Conservation (phyloP, 1,284 basidiomycete species). For the Cryptococcus amylolentus region DNA sequence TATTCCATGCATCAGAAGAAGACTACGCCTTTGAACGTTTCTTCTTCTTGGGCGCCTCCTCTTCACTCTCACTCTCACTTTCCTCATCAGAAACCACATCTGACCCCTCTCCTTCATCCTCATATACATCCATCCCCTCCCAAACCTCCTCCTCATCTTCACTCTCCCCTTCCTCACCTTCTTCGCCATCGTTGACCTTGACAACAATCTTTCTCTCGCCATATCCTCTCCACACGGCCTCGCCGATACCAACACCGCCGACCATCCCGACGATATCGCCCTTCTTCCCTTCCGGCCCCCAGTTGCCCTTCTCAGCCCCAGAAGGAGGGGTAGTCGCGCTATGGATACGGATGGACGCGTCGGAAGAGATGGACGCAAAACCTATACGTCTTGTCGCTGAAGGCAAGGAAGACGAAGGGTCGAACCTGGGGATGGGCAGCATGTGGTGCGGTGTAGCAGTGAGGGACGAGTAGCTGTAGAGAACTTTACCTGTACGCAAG, state of each 20-base stretch:
- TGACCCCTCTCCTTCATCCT: constrained; percentile 15
- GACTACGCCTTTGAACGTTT: background rate
- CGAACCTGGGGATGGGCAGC: constrained; percentile 24
- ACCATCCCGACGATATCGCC: constrained; percentile 65
- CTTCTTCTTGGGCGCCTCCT: constrained; percentile 4
- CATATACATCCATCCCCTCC: constrained; percentile 36
- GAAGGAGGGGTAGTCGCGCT: constrained; percentile 57
- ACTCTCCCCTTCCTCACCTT: constrained; percentile 34
- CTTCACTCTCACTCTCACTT: constrained; percentile 15
- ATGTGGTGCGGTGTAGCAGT: constrained; percentile 40
- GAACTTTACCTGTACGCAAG: constrained; percentile 64
- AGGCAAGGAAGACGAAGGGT: background rate
- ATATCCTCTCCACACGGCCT: constrained; percentile 57
- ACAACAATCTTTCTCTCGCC: constrained; percentile 53
- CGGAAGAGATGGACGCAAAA: constrained; percentile 39
- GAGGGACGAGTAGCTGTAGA: constrained; percentile 61
- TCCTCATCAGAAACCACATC: constrained; percentile 14
- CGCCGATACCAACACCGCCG: constrained; percentile 60
- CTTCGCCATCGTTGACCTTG: constrained; percentile 29
- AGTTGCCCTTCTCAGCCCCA: constrained; percentile 55
- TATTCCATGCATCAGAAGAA: no score
- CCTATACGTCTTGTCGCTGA: constrained; percentile 15
- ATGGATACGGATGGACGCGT: constrained; percentile 62
- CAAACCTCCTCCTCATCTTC: constrained; percentile 49
- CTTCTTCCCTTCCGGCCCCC: constrained; percentile 58